A percentile compares a stretch with the other conserved stretches of the same genome.
phyloP scores from a whole-genome alignment of 108 stramenopile genomes.

The Cyclotella atomus region DNA sequence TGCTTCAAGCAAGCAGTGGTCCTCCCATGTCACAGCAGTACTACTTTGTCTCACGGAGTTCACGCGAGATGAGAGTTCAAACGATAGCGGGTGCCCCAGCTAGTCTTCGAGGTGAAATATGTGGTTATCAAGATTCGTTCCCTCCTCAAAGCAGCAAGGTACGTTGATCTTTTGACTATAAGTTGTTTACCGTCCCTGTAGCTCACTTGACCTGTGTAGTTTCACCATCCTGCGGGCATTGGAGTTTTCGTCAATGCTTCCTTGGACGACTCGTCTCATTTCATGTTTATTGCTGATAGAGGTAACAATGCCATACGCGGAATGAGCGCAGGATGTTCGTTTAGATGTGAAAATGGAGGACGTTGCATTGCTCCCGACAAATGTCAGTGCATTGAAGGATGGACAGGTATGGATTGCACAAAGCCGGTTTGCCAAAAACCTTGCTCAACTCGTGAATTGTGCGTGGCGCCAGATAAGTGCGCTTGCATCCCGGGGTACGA shows the following conservation, averaged over 20 bases:
- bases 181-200: neutral
- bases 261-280: constrained; percentile 31
- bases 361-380: constrained; percentile 65
- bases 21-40: constrained; percentile 12
- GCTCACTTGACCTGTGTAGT: constrained; percentile 22
- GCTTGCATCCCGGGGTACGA: constrained; percentile 82
- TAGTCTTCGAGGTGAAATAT: constrained; percentile 60
- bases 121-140: constrained; percentile 66
- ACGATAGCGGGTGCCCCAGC: constrained; percentile 80
- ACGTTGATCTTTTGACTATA: neutral
- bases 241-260: constrained; percentile 47
- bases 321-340: constrained; percentile 72
- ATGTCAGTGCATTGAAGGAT: constrained; percentile 73
- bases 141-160: constrained; percentile 60
- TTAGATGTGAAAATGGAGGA: constrained; percentile 85
- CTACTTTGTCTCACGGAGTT: constrained; percentile 21
- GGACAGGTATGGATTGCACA: constrained; percentile 70
- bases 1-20: neutral
- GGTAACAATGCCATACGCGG: constrained; percentile 79
- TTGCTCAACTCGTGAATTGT: constrained; percentile 60
- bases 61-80: constrained; percentile 53
- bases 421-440: constrained; percentile 57
- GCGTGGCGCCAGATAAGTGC: constrained; percentile 81
- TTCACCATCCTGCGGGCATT: constrained; percentile 69
- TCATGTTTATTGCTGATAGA: constrained; percentile 75